A percentile compares a stretch with the other conserved stretches of the same genome.
Evolutionary conservation across 2,329 filamentous ascomycete species (phyloP).

Genomic region (Pestalotiopsis sp.): DNA sequence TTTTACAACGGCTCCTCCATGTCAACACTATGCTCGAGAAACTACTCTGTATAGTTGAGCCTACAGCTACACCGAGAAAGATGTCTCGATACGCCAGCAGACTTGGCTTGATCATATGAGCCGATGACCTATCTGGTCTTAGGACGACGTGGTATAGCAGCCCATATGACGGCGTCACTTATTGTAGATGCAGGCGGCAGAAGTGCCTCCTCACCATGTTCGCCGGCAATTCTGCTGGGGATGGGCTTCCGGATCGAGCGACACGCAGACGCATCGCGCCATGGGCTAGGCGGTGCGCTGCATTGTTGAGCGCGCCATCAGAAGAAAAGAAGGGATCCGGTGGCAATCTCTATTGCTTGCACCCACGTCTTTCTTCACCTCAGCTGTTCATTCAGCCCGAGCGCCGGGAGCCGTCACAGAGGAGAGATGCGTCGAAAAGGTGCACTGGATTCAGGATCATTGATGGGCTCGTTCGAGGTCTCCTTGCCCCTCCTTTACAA

Average conservation of each 20-base stretch:
- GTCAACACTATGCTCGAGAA: too few relatives aligned
- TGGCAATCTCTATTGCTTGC: not conserved
- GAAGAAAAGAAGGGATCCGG: not conserved
- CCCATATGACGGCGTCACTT: not conserved
- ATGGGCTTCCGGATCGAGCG: slow-evolving; percentile 5
- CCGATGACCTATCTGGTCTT: not conserved
- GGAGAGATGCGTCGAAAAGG: too few relatives aligned
- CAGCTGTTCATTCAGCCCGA: too few relatives aligned
- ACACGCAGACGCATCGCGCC: slow-evolving; percentile 1
- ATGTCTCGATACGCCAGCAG: too few relatives aligned
- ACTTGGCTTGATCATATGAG: too few relatives aligned
- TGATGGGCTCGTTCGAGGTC: too few relatives aligned
- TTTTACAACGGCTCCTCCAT: too few relatives aligned
- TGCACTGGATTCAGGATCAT: too few relatives aligned
- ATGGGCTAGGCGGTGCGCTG: not conserved
- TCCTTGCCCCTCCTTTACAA: too few relatives aligned
- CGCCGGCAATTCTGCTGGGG: not conserved
- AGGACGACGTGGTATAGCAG: not conserved
- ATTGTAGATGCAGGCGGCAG: not conserved
- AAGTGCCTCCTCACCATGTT: not conserved
- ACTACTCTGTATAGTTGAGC: too few relatives aligned
- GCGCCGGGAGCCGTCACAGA: too few relatives aligned
- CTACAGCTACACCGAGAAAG: too few relatives aligned
- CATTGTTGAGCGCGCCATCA: not conserved
- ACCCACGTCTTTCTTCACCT: not conserved